Evolutionary conservation across 208 protist species (phyloP).

Genomic region (Crithidia bombi): DNA sequence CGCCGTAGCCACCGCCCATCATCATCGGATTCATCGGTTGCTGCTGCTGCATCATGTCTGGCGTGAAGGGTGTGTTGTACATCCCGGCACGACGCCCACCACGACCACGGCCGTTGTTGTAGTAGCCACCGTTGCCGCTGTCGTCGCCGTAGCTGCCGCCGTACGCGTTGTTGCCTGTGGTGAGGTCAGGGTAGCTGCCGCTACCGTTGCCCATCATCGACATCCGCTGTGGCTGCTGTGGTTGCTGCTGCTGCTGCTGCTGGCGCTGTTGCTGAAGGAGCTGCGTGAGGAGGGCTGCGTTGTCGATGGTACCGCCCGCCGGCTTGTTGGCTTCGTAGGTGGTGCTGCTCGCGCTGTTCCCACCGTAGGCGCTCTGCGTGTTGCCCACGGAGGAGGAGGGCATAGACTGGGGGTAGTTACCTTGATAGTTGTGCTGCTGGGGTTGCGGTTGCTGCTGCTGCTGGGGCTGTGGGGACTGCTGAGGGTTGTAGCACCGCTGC

Average conservation of each 20-base stretch:
- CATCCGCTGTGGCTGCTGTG: neutral
- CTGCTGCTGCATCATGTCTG: slow-evolving; percentile 20
- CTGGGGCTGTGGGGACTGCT: slow-evolving; percentile 31
- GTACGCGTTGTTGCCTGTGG: slow-evolving; percentile 18
- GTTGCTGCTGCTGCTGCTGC: slow-evolving; percentile 19
- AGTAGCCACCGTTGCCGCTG: slow-evolving; percentile 29
- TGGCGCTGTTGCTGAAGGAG: slow-evolving; percentile 35
- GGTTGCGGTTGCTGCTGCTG: slow-evolving; percentile 20
- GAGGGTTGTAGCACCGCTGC: slow-evolving; percentile 74
- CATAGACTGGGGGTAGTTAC: slow-evolving; percentile 13
- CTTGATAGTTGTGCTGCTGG: slow-evolving; percentile 18
- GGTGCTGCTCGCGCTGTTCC: slow-evolving; percentile 1
- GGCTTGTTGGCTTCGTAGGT: slow-evolving; percentile 15
- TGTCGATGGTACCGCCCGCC: slow-evolving; percentile 12
- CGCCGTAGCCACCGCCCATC: slow-evolving; percentile 26
- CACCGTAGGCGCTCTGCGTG: too few species aligned
- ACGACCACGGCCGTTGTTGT: slow-evolving; percentile 6
- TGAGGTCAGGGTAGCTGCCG: slow-evolving; percentile 10
- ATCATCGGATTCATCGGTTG: slow-evolving; percentile 17
- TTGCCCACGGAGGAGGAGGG: slow-evolving; percentile 22
- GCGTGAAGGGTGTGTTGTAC: slow-evolving; percentile 21
- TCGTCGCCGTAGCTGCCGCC: slow-evolving; percentile 4
- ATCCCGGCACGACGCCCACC: slow-evolving; percentile 17
- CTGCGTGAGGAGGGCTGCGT: slow-evolving; percentile 23
- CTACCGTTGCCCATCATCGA: slow-evolving; percentile 15